Evolutionary conservation across 768 basidiomycete genomes (phyloP).

Genomic region (Suillus sp.): DNA sequence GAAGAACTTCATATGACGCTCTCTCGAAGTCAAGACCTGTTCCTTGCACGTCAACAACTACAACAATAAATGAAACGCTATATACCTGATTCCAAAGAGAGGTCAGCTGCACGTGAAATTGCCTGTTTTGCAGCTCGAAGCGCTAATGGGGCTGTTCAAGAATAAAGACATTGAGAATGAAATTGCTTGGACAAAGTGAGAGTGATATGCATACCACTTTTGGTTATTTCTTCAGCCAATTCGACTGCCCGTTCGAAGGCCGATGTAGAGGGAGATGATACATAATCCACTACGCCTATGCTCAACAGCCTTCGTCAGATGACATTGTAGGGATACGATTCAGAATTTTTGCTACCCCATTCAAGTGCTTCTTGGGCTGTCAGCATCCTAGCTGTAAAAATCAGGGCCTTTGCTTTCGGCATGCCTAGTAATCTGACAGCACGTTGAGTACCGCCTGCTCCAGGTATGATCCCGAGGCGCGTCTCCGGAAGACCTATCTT

Average conservation of each 20-base stretch:
- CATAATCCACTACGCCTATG: constrained; percentile 81
- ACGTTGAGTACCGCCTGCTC: constrained; percentile 88
- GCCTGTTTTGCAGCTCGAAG: constrained; percentile 87
- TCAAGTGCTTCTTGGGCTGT: constrained; percentile 67
- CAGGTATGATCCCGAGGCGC: constrained; percentile 82
- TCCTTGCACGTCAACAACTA: constrained; percentile 6
- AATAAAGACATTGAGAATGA: background rate
- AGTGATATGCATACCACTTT: constrained; percentile 49
- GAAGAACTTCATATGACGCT: constrained; percentile 78
- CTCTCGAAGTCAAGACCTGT: constrained; percentile 91
- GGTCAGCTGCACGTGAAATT: constrained; percentile 76
- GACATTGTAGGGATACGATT: background rate
- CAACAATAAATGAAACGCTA: background rate
- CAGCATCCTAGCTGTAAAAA: constrained; percentile 77
- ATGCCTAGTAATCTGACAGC: constrained; percentile 75
- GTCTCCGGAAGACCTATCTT: constrained; percentile 90
- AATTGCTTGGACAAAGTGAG: background rate
- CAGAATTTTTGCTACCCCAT: constrained; percentile 52
- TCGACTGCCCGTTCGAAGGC: constrained; percentile 72
- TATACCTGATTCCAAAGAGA: constrained; percentile 74
- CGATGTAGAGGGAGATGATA: constrained; percentile 59
- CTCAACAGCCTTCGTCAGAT: background rate
- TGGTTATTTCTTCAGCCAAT: constrained; percentile 69
- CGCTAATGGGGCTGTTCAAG: constrained; percentile 72
- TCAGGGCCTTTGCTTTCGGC: constrained; percentile 82